Conservation (phyloP, 768 basidiomycete species). For the Omphalotus guepiniiformis region DNA sequence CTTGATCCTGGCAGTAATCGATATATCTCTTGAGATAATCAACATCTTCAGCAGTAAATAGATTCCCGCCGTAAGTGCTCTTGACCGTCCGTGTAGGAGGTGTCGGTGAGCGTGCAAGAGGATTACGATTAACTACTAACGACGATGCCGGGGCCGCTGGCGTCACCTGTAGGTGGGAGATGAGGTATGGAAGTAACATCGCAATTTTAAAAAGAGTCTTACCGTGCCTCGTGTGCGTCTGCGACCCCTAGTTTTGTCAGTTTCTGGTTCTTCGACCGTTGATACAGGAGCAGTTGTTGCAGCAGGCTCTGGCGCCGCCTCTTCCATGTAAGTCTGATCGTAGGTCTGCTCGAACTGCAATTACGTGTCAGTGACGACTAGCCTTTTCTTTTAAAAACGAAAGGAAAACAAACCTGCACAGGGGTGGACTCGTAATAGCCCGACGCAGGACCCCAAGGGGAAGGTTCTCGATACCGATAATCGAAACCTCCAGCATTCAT, state of each 20-base stretch:
- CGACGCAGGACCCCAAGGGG: constrained; percentile 9
- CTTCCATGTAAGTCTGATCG: constrained; percentile 49
- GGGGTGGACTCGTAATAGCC: constrained; percentile 50
- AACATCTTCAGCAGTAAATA: constrained; percentile 83
- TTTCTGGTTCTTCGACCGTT: constrained; percentile 13
- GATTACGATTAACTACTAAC: constrained; percentile 63
- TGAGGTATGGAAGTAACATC: constrained; percentile 8
- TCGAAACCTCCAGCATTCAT: constrained; percentile 45
- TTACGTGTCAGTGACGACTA: constrained; percentile 10
- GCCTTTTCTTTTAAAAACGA: background rate
- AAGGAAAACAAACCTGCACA: constrained; percentile 28
- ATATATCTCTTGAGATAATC: constrained; percentile 84
- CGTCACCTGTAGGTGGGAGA: constrained; percentile 34
- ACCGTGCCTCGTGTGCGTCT: constrained; percentile 65
- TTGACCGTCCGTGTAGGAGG: constrained; percentile 82
- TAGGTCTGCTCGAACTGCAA: constrained; percentile 53
- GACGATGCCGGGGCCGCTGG: constrained; percentile 66
- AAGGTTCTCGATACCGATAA: constrained; percentile 63
- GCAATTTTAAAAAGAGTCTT: constrained; percentile 12
- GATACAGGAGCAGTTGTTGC: constrained; percentile 32
- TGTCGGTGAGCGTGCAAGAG: constrained; percentile 75
- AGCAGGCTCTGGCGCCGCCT: constrained; percentile 39
- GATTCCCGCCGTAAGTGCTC: constrained; percentile 85
- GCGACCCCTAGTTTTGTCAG: constrained; percentile 51
- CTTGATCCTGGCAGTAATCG: constrained; percentile 87